Percentiles rank a stretch among this genome's conserved stretches.
Evolutionary conservation across 345 rosid species (phyloP).

Genomic region (Aquilaria yunnanensis): DNA sequence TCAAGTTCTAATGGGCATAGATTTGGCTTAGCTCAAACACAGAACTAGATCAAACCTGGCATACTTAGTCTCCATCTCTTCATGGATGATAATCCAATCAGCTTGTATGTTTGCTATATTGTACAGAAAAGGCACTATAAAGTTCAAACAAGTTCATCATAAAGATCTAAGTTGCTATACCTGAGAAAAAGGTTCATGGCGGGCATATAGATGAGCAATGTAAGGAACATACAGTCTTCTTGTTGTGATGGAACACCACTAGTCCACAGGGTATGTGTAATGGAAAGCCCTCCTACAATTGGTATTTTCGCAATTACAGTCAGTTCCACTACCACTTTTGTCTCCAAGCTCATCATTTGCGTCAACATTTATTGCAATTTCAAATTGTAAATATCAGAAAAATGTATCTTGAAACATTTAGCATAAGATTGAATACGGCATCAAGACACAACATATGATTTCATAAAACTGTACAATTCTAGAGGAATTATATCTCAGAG

Average conservation of each 20-base stretch:
- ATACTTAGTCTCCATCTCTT: not conserved
- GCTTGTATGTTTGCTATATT: not conserved
- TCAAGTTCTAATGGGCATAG: no score
- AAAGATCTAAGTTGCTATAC: slow-evolving; percentile 2
- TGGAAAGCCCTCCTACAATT: slow-evolving; percentile 72
- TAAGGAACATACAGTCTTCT: slow-evolving; percentile 65
- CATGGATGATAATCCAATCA: slow-evolving; percentile 8
- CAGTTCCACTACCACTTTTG: slow-evolving; percentile 52
- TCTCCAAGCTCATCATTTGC: slow-evolving; percentile 63
- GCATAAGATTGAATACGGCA: not conserved
- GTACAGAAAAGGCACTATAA: not conserved
- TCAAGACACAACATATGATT: no score
- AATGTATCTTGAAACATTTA: slow-evolving; percentile 1
- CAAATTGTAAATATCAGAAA: slow-evolving; percentile 13
- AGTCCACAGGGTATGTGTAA: slow-evolving; percentile 56
- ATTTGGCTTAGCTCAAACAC: no score
- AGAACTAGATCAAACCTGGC: no score
- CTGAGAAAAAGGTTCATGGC: not conserved
- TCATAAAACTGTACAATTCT: no score
- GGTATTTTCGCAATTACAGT: slow-evolving; percentile 61
- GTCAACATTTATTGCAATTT: slow-evolving; percentile 1
- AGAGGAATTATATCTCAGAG: no score
- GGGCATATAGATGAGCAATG: not conserved
- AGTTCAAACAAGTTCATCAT: slow-evolving; percentile 6
- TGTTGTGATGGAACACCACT: slow-evolving; percentile 78